Evolutionary conservation across 139 green algal species (phyloP).

Genomic region (Mesotaenium endlicherianum): DNA sequence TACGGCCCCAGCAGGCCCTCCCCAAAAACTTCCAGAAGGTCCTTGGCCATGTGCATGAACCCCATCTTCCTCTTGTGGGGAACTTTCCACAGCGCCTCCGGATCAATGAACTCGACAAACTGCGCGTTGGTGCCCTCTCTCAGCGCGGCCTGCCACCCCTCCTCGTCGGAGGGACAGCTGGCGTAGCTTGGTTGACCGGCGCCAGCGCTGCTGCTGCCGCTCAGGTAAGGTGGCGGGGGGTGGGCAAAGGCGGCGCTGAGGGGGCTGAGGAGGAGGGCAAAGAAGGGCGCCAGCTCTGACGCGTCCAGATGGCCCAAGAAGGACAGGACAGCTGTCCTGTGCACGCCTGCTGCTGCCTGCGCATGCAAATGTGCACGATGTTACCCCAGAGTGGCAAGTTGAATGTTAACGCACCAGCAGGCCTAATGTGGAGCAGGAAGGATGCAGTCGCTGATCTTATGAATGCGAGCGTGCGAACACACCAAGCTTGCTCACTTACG

Average conservation of each 20-base stretch:
- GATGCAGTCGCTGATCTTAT: too few species aligned
- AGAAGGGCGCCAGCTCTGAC: neutral
- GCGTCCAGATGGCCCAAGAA: constrained; percentile 11
- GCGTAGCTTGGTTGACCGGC: neutral
- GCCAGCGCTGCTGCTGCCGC: neutral
- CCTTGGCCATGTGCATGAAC: constrained; percentile 25
- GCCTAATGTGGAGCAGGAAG: too few species aligned
- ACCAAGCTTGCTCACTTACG: too few species aligned
- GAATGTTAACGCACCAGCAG: too few species aligned
- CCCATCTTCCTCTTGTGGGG: neutral
- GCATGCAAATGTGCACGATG: too few species aligned
- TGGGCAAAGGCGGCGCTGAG: constrained; percentile 31
- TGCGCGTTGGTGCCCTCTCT: neutral
- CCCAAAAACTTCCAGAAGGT: neutral
- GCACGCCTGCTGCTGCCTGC: constrained; percentile 1
- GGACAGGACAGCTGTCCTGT: neutral
- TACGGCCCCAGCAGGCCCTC: constrained; percentile 1
- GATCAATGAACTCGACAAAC: constrained; percentile 13
- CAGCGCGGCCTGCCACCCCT: constrained; percentile 10
- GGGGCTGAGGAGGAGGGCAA: constrained; percentile 2
- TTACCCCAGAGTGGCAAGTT: too few species aligned
- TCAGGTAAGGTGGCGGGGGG: too few species aligned
- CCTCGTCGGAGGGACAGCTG: too few species aligned
- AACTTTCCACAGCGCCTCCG: constrained; percentile 1
- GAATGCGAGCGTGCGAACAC: too few species aligned